phyloP scores from a whole-genome alignment of 805 yeast genomes.

The Wickerhamomyces tratensis region DNA sequence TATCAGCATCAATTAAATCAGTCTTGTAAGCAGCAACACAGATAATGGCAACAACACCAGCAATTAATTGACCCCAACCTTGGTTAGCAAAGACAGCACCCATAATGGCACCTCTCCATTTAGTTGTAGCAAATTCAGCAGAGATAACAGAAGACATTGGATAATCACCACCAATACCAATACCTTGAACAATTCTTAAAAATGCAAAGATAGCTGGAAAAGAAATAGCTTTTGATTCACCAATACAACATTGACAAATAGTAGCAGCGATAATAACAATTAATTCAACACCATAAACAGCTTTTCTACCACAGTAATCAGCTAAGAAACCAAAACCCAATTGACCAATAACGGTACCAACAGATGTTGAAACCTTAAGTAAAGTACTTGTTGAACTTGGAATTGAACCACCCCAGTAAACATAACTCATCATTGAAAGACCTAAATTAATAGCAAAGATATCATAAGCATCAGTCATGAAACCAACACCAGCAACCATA shows the following conservation, averaged over 20 bases:
- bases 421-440: conserved; percentile 68
- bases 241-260: conserved; percentile 65
- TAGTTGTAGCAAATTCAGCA: conserved; percentile 86
- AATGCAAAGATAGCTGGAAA: conserved; percentile 68
- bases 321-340: conserved; percentile 75
- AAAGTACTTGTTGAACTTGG: conserved; percentile 71
- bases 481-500: conserved; percentile 87
- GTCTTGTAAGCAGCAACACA: conserved; percentile 71
- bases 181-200: conserved; percentile 84
- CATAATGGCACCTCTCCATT: conserved; percentile 98
- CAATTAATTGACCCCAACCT: conserved; percentile 90
- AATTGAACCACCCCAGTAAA: conserved; percentile 53
- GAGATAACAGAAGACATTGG: conserved; percentile 91
- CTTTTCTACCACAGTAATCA: conserved; percentile 78
- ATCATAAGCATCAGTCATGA: conserved; percentile 88
- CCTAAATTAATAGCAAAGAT: conserved; percentile 85
- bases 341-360: conserved; percentile 91
- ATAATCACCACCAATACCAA: conserved; percentile 97
- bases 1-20: conserved; percentile 41
- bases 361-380: conserved; percentile 82
- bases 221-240: conserved; percentile 59
- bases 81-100: conserved; percentile 95
- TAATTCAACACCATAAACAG: conserved; percentile 78
- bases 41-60: conserved; percentile 75
- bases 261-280: conserved; percentile 78